Evolutionary conservation across 179 eudicot genomes (phyloP), one percentile per base, ranked within the genome.

Genomic region (Silene vulgaris): DNA sequence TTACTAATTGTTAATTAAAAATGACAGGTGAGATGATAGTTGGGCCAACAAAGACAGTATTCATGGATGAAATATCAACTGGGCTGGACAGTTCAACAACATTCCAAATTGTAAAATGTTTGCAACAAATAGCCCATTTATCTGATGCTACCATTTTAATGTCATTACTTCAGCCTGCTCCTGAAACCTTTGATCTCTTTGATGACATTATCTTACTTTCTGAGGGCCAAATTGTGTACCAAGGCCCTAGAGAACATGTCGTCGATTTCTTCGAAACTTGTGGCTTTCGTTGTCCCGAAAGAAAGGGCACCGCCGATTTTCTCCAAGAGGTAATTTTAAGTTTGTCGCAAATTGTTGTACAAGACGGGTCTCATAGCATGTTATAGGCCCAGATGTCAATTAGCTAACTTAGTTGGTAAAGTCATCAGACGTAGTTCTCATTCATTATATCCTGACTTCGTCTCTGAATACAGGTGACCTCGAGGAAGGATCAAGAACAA

Each of bases 41-140:
- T 37, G 99, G 99, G 30, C 99, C 99, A 30, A 88, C 93, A 21
- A 95, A 90, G 69, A 85, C 97, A 3, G 35, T 95, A 21, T 95
- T 95, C 78, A 95, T 95, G 99, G 99, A 95, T 21, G 99, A 95
- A 78, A 95, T 95, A 84, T 95, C 99, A 57, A 95, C 97, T 29
- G 99, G 99, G 28, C 86, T 95, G 52, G 99, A 92, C 80, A 95
- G 97, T 82, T 95, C 99, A 0, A 92, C 99, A 1, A 95, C 99
- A 0, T 92, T 80, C 65, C 99, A 95, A 71, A 95, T 95, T 28
- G 96, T 92, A 6, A 90, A 89, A 67, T 95, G 97, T 70, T 69
- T 95, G 84, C 97, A 90, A 67, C 99, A 95, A 71, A 89, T 92
- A 61, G 97, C 88, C 43, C 99, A 92, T 75, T 82, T 90, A 70